phyloP scores from a whole-genome alignment of 108 stramenopile genomes.

The Hondaea fermentalgiana region DNA sequence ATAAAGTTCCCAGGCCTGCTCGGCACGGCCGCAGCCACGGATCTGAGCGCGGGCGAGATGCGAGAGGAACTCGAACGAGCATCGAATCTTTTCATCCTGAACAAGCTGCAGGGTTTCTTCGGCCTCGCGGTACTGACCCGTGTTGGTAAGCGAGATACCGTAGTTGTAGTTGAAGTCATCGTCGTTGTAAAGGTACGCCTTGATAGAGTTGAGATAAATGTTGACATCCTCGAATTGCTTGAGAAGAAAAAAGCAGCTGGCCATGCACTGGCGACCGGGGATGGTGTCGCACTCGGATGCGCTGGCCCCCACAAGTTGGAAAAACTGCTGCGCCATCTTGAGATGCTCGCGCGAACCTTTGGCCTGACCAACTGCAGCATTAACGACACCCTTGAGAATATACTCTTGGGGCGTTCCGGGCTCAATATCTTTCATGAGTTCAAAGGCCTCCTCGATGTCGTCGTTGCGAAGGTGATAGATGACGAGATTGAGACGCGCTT shows the following conservation, averaged over 20 bases:
- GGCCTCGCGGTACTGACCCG: constrained; percentile 47
- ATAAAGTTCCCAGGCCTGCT: constrained; percentile 71
- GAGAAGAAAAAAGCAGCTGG: constrained; percentile 63
- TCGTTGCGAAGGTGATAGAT: constrained; percentile 44
- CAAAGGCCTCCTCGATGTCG: constrained; percentile 60
- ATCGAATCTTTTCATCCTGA: constrained; percentile 46
- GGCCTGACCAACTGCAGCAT: constrained; percentile 56
- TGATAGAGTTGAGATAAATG: constrained; percentile 62
- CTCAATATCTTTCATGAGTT: constrained; percentile 63
- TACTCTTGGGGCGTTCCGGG: constrained; percentile 66
- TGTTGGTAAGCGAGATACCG: constrained; percentile 57
- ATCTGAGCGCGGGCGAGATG: constrained; percentile 55
- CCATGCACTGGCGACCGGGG: constrained; percentile 79
- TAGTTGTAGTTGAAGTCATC: constrained; percentile 82
- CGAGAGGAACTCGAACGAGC: neutral
- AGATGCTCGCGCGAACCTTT: constrained; percentile 49
- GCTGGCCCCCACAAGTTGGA: constrained; percentile 64
- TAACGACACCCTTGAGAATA: constrained; percentile 65
- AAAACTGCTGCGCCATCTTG: constrained; percentile 58
- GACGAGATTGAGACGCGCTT: constrained; percentile 71
- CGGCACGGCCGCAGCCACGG: constrained; percentile 57
- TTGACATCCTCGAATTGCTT: constrained; percentile 67
- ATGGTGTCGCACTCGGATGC: constrained; percentile 74
- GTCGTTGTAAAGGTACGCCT: constrained; percentile 63
- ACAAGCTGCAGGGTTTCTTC: constrained; percentile 61